Percentiles rank a stretch among this genome's conserved stretches.
Evolutionary conservation across 1,284 basidiomycete species (phyloP).

Genomic region (Coniferiporia sulphurascens): DNA sequence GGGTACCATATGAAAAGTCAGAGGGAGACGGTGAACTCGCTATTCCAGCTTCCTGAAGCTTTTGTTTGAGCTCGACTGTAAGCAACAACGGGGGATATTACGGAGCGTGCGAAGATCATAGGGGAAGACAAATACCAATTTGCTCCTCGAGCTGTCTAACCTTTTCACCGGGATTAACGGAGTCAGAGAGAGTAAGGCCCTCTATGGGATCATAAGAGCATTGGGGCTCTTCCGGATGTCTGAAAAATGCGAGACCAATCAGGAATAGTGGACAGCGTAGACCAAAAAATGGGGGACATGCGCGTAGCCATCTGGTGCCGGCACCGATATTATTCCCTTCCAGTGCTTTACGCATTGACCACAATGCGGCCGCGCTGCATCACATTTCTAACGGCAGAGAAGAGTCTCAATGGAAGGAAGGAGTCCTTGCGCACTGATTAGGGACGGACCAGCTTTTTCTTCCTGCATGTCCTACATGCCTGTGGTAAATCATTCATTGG

Average conservation of each 20-base stretch:
- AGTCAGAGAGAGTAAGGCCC: conserved; percentile 65
- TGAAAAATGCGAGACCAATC: conserved; percentile 26
- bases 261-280: conserved; percentile 6
- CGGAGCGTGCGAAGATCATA: background rate
- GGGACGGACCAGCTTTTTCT: conserved; percentile 65
- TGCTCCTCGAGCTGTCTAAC: conserved; percentile 73
- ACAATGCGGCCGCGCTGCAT: conserved; percentile 76
- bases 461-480: conserved; percentile 78
- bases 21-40: conserved; percentile 11
- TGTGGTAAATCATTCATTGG: conserved; percentile 25
- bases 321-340: conserved; percentile 73
- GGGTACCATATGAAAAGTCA: conserved; percentile 5
- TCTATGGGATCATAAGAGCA: conserved; percentile 82
- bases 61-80: conserved; percentile 58
- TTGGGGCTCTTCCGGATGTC: conserved; percentile 74
- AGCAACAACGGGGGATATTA: background rate
- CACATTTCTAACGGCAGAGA: conserved; percentile 60
- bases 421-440: background rate
- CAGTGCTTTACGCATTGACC: conserved; percentile 78
- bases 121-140: conserved; percentile 47
- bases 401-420: conserved; percentile 13
- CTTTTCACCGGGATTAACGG: conserved; percentile 68
- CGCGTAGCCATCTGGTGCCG: conserved; percentile 75
- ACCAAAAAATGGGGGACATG: conserved; percentile 33
- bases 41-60: conserved; percentile 46